phyloP scores from a whole-genome alignment of 805 yeast genomes.

The Starmerella potacharoeniae region DNA sequence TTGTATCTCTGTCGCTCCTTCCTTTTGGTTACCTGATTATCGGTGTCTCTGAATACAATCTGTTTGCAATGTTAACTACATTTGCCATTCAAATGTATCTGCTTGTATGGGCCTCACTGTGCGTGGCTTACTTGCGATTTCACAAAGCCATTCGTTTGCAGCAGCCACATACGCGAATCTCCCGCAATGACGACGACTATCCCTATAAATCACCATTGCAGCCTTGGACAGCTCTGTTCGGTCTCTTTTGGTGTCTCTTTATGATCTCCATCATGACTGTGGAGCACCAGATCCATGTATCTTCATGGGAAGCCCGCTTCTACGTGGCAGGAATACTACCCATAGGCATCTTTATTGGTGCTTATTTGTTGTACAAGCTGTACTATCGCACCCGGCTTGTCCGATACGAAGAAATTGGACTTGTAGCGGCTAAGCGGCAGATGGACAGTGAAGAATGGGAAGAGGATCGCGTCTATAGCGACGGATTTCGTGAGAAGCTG shows the following conservation, averaged over 20 bases:
- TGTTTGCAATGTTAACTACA: constrained; percentile 2
- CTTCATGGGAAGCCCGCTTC: neutral
- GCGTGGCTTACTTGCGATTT: constrained; percentile 49
- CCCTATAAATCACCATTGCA: constrained; percentile 59
- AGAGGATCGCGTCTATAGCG: constrained; percentile 21
- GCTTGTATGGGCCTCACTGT: constrained; percentile 63
- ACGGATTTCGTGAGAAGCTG: constrained; percentile 9
- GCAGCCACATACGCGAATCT: constrained; percentile 39
- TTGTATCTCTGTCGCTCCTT: neutral
- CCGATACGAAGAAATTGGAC: constrained; percentile 59
- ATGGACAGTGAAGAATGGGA: constrained; percentile 23
- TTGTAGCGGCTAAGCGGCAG: constrained; percentile 42
- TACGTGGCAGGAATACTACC: constrained; percentile 31
- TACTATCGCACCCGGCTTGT: constrained; percentile 51
- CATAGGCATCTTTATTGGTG: constrained; percentile 38
- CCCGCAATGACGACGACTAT: constrained; percentile 50
- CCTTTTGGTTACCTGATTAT: constrained; percentile 6
- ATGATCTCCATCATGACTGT: neutral
- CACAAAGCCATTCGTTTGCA: constrained; percentile 46
- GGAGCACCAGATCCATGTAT: constrained; percentile 2
- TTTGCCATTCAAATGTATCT: constrained; percentile 6
- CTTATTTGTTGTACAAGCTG: constrained; percentile 44
- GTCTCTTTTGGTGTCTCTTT: constrained; percentile 25
- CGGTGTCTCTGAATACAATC: neutral
- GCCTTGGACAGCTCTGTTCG: constrained; percentile 53